Base-by-base conservation (phyloP, 331 rosid genomes). In the Acacia pycnantha region DNA sequence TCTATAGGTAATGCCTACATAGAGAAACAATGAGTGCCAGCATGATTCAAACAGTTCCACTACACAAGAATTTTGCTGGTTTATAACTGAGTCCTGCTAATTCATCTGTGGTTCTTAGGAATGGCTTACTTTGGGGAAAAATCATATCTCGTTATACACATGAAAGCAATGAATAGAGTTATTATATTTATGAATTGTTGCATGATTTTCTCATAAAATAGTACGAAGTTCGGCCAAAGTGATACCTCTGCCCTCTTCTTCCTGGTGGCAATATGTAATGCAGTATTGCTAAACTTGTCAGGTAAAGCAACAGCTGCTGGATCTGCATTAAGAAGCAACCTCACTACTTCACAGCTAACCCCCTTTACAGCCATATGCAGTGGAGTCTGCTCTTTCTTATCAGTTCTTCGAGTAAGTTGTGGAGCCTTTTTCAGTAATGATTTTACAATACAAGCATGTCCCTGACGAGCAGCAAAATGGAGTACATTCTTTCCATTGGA, bases 301-400 rank as follows among this genome's bases (percentile, higher is more conserved):
- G 97, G 95, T 51, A 91, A 90, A 90, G 88, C 92, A 70, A 90
- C 96, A 78, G 83, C 86, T 58, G 96, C 90, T 9, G 91, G 77
- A 83, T 95, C 98, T 11, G 89, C 89, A 0, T 27, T 43, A 66
- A 95, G 91, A 84, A 95, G 88, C 81, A 90, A 80, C 84, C 68
- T 90, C 85, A 95, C 98, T 64, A 90, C 97, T 78, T 90, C 88
- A 81, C 86, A 87, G 78, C 86, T 93, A 59, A 84, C 80, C 79
- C n/a, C 97, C 82, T 95, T 95, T 43, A 92, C 98, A 41, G 98
- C 98, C 98, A 93, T 93, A 82, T 95, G 98, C 78, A 95, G 53
- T 3, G 97, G 87, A 37, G 98, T 93, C 72, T 93, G 98, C 82
- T 93, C 96, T 81, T 95, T 93, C 92, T 90, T 95, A 78, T 95